phyloP scores from a whole-genome alignment of 495 filamentous ascomycete genomes.

The Hypoxylon fragiforme region DNA sequence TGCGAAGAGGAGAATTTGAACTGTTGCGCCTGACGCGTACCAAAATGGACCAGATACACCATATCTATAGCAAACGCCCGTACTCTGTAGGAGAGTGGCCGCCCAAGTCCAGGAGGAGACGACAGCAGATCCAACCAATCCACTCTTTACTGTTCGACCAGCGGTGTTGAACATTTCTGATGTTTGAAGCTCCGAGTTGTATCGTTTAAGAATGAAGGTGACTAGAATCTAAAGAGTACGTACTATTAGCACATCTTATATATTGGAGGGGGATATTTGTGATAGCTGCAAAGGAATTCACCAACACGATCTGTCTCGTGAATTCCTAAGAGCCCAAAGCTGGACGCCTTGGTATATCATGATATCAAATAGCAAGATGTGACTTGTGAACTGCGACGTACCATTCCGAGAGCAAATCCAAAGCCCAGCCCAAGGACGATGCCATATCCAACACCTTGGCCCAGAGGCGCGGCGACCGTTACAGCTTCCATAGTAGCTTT shows the following conservation, averaged over 20 bases:
- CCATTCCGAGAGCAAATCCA: constrained; percentile 79
- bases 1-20: constrained; percentile 86
- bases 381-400: constrained; percentile 41
- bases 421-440: constrained; percentile 78
- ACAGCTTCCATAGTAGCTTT: constrained; percentile 16
- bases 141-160: constrained; percentile 90
- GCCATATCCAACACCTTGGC: constrained; percentile 77
- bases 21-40: constrained; percentile 71
- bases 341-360: constrained; percentile 29
- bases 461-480: constrained; percentile 57
- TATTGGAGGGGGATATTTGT: not conserved
- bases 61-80: constrained; percentile 87
- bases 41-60: constrained; percentile 93
- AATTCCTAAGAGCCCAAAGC: constrained; percentile 44
- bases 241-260: constrained; percentile 8
- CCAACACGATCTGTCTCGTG: not conserved
- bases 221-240: constrained; percentile 55
- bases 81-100: constrained; percentile 79
- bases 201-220: constrained; percentile 79
- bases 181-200: constrained; percentile 92
- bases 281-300: not conserved
- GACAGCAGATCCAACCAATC: constrained; percentile 92
- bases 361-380: not conserved
- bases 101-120: constrained; percentile 97
- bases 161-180: constrained; percentile 98